Conservation (phyloP, 2,329 filamentous ascomycete species). For the Fusarium solani-melongenae region DNA sequence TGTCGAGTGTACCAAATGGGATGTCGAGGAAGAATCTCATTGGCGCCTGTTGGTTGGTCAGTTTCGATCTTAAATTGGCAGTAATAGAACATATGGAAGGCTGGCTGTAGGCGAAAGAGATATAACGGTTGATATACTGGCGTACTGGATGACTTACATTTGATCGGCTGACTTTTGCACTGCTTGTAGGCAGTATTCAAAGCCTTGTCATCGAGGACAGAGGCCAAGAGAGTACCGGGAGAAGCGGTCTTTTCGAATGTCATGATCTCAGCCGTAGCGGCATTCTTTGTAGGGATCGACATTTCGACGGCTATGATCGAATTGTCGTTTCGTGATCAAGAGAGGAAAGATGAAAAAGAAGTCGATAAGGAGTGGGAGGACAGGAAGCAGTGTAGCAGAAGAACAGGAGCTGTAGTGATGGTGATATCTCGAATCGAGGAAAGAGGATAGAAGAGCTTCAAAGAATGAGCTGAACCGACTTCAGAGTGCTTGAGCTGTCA, state of each 20-base stretch:
- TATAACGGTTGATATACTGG: not conserved
- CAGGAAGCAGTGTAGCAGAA: not conserved
- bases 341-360: not conserved
- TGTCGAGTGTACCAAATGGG: not conserved
- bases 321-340: not conserved
- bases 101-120: not conserved
- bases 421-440: not conserved
- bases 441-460: not conserved
- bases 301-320: not conserved
- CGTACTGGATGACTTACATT: not conserved
- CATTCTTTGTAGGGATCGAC: not conserved
- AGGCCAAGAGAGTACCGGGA: not conserved
- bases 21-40: not conserved
- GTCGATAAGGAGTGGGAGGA: not conserved
- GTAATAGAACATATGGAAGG: not conserved
- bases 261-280: not conserved
- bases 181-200: not conserved
- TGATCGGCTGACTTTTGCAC: not conserved
- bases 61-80: not conserved
- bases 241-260: not conserved
- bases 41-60: not conserved
- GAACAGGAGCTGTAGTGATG: not conserved
- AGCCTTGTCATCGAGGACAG: not conserved
- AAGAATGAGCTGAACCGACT: not conserved
- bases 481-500: not conserved